phyloP scores from a whole-genome alignment of 371 early-diverging fungal species.

The Mucor saturninus region DNA sequence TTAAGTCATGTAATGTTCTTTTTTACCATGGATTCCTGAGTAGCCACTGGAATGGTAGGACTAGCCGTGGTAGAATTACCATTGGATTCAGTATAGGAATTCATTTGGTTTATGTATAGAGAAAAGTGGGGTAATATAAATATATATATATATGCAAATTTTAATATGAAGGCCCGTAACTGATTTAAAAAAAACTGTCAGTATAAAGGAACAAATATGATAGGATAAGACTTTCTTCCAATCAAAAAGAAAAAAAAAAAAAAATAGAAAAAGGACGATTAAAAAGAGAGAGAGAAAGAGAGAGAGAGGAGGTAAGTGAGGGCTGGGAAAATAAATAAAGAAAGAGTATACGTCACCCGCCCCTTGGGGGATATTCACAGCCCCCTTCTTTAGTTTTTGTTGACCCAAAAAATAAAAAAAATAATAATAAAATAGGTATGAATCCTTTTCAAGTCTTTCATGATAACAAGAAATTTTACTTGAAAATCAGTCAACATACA shows the following conservation, averaged over 20 bases:
- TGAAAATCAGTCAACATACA: not conserved
- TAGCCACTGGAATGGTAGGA: not conserved
- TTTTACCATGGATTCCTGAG: conserved; percentile 17
- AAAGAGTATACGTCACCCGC: no score
- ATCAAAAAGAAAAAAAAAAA: conserved; percentile 26
- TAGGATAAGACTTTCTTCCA: conserved; percentile 33
- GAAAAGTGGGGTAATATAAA: not conserved
- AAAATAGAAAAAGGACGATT: conserved; percentile 10
- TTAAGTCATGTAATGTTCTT: no score
- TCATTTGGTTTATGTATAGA: conserved; percentile 8
- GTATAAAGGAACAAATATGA: conserved; percentile 22
- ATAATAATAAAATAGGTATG: no score
- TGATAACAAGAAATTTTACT: not conserved
- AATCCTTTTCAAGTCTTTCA: not conserved
- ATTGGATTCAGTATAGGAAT: conserved; percentile 14
- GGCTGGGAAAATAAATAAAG: not conserved
- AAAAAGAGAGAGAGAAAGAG: not conserved
- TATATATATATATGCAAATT: conserved; percentile 1
- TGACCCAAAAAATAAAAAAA: no score
- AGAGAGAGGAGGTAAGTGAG: not conserved
- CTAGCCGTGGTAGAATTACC: conserved; percentile 4
- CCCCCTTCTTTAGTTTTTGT: no score
- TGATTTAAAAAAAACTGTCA: conserved; percentile 28
- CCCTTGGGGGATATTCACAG: no score
- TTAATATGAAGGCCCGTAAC: not conserved